Evolutionary conservation across 2,329 filamentous ascomycete species (phyloP).

Genomic region (Fusarium burgessii): DNA sequence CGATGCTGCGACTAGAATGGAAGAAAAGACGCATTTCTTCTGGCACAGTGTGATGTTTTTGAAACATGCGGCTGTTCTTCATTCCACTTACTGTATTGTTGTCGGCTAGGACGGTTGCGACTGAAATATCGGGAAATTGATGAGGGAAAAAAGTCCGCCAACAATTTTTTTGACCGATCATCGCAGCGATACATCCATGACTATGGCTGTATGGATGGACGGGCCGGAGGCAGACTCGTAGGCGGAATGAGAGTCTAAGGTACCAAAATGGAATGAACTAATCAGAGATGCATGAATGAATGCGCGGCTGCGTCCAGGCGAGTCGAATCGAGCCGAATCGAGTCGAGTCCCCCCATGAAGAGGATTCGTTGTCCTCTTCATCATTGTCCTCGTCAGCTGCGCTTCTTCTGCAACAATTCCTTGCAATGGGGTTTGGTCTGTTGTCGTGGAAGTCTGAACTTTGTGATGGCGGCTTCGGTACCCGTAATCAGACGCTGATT

Average conservation of each 20-base stretch:
- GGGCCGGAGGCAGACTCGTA: conserved; percentile 37
- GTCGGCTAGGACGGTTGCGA: conserved; percentile 21
- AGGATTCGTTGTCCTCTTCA: conserved; percentile 33
- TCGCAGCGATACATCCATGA: neutral
- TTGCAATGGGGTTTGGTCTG: conserved; percentile 35
- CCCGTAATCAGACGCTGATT: conserved; percentile 25
- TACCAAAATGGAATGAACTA: conserved; percentile 2
- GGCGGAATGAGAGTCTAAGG: conserved; percentile 30
- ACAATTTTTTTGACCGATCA: conserved; percentile 28
- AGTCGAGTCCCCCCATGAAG: neutral
- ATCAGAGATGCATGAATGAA: conserved; percentile 20
- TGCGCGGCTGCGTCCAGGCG: conserved; percentile 1
- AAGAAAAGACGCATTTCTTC: conserved; percentile 25
- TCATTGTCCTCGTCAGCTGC: conserved; percentile 37
- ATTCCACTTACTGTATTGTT: conserved; percentile 27
- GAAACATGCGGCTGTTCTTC: conserved; percentile 4
- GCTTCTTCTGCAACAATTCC: conserved; percentile 4
- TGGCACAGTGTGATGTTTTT: conserved; percentile 34
- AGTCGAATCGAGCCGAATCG: neutral
- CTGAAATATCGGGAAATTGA: conserved; percentile 22
- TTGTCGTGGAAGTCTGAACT: conserved; percentile 27
- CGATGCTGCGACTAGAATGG: conserved; percentile 27
- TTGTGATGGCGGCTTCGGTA: conserved; percentile 40
- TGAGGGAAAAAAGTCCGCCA: conserved; percentile 13
- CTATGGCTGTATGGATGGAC: conserved; percentile 18